These are phyloP conservation scores for Fraxinus excelsior DNA, from an alignment of 257 asterid genomes.

Conservation along the genomic window DNA sequence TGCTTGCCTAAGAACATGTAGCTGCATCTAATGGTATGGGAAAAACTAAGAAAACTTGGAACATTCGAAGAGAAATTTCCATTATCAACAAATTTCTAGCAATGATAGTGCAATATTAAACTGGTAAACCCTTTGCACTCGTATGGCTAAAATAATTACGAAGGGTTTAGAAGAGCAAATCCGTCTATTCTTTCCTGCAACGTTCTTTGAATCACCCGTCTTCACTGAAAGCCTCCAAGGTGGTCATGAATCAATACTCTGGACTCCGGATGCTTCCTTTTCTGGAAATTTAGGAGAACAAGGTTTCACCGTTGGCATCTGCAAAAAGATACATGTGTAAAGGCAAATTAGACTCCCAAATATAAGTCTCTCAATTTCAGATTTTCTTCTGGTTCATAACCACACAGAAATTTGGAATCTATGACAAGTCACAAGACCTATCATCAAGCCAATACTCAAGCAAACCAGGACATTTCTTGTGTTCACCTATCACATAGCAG, in stretches of 20 bases:
- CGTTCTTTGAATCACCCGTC: slow-evolving; percentile 38
- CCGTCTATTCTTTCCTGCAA: slow-evolving; percentile 23
- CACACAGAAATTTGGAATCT: background rate
- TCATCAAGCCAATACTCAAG: background rate
- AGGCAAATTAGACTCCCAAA: background rate
- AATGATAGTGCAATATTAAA: background rate
- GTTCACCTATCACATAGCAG: background rate
- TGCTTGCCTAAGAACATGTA: too few relatives aligned
- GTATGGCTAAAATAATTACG: background rate
- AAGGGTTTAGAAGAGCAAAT: too few relatives aligned
- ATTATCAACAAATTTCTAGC: background rate
- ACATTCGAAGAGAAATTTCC: background rate
- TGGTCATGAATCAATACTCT: slow-evolving; percentile 45
- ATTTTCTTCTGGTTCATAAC: background rate
- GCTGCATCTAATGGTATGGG: background rate
- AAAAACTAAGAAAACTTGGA: too few relatives aligned
- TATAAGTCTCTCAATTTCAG: too few relatives aligned
- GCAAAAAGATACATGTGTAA: slow-evolving; percentile 18
- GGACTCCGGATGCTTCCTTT: slow-evolving; percentile 40
- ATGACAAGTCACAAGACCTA: background rate
- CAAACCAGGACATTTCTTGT: background rate
- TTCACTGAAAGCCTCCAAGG: slow-evolving; percentile 62
- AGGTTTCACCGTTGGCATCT: slow-evolving; percentile 39
- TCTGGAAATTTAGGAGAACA: slow-evolving; percentile 39
- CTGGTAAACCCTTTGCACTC: background rate